Evolutionary conservation across 768 basidiomycete genomes (phyloP).

Genomic region (Tremella fuciformis): DNA sequence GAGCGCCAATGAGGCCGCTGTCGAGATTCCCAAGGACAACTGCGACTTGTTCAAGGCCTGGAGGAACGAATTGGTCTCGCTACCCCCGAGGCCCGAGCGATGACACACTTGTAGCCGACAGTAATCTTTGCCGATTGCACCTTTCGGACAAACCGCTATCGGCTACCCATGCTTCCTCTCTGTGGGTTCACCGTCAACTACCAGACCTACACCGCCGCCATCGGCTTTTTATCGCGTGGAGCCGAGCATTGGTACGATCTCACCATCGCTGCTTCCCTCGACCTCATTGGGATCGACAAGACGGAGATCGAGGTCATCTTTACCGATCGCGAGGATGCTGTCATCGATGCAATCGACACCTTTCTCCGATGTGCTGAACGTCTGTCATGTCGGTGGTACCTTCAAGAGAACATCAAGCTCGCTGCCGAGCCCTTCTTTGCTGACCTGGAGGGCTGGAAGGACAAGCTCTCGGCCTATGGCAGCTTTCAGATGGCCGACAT

Average conservation of each 20-base stretch:
- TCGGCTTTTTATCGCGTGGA: too few relatives aligned
- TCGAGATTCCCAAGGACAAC: too few relatives aligned
- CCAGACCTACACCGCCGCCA: too few relatives aligned
- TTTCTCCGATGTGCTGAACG: background rate
- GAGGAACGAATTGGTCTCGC: background rate
- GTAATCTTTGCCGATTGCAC: background rate
- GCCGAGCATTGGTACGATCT: too few relatives aligned
- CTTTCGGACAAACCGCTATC: too few relatives aligned
- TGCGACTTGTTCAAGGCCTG: background rate
- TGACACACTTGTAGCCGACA: background rate
- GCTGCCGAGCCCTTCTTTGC: background rate
- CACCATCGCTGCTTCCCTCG: too few relatives aligned
- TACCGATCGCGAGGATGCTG: background rate
- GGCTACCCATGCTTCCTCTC: too few relatives aligned
- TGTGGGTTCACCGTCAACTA: too few relatives aligned
- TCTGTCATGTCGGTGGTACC: too few relatives aligned
- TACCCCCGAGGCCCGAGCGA: background rate
- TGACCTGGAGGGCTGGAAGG: background rate
- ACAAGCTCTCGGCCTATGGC: background rate
- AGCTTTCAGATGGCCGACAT: background rate
- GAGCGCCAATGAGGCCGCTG: too few relatives aligned
- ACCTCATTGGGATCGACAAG: too few relatives aligned
- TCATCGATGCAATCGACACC: background rate
- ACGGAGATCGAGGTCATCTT: too few relatives aligned
- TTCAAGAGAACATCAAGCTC: conserved; percentile 1